A percentile compares a stretch with the other conserved stretches of the same genome.
These are phyloP conservation scores for Tylopilus sp. DNA, from an alignment of 1,284 basidiomycete genomes.

Conservation along the genomic window DNA sequence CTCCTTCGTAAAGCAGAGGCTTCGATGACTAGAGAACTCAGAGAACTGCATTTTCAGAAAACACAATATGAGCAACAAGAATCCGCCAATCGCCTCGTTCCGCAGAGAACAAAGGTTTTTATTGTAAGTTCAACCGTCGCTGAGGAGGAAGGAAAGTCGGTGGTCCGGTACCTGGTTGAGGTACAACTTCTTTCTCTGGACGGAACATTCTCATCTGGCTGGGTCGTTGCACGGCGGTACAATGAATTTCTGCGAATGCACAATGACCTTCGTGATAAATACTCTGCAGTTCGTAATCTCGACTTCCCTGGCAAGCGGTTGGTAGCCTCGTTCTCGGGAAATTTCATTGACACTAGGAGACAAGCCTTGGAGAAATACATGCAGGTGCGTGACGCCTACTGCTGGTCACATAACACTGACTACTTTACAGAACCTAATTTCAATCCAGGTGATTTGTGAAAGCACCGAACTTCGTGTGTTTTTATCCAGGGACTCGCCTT, in stretches of 20 bases:
- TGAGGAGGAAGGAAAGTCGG: slow-evolving; percentile 81
- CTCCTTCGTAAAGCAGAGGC: slow-evolving; percentile 78
- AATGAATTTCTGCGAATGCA: slow-evolving; percentile 93
- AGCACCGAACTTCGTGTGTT: slow-evolving; percentile 81
- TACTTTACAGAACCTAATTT: slow-evolving; percentile 58
- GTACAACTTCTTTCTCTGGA: slow-evolving; percentile 80
- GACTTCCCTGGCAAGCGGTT: slow-evolving; percentile 92
- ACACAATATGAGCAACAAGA: slow-evolving; percentile 89
- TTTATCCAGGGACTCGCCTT: slow-evolving; percentile 80
- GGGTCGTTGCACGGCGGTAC: slow-evolving; percentile 89
- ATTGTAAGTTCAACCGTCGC: slow-evolving; percentile 74
- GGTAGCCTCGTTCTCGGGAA: slow-evolving; percentile 74
- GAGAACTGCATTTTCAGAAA: slow-evolving; percentile 84
- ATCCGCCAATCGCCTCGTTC: slow-evolving; percentile 74
- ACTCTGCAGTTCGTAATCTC: slow-evolving; percentile 59
- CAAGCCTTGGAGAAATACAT: slow-evolving; percentile 83
- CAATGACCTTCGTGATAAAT: slow-evolving; percentile 73
- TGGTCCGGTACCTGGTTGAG: slow-evolving; percentile 90
- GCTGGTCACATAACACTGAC: slow-evolving; percentile 3
- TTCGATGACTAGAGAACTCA: slow-evolving; percentile 75
- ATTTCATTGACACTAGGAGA: slow-evolving; percentile 78
- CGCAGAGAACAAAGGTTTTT: slow-evolving; percentile 70
- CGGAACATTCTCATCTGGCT: slow-evolving; percentile 72
- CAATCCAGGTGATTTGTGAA: slow-evolving; percentile 73
- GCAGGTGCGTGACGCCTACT: slow-evolving; percentile 53